Evolutionary conservation across 345 rosid species (phyloP), one percentile per base, ranked within the genome.

Genomic region (Corchorus capsularis): DNA sequence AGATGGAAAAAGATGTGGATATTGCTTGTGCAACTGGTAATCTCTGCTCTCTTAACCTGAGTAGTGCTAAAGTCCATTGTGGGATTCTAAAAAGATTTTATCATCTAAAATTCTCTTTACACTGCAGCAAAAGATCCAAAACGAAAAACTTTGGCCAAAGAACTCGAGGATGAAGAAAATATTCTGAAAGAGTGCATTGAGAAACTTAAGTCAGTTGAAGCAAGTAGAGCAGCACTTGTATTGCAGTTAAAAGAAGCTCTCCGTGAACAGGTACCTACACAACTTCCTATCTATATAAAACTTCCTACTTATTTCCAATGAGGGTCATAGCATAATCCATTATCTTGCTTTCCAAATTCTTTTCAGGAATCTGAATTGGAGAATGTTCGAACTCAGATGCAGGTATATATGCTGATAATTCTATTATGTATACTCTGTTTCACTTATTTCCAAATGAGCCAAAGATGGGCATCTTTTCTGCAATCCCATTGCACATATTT

Each of bases 341-440:
- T 79, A 19, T 47, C 69, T 60, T 70, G 16, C 60, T 66, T 46
- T 69, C 15, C 63, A 64, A 43, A 49, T 20, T 68, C 55, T 82
- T 69, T 63, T 65, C 80, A 95, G 97, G 97, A 92, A 85, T 93
- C 99, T 3, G 90, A 90, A 80, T 84, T 95, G 79, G 94, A 92
- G 85, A 85, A 91, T 79, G 85, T 95, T n/a, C 86, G 87, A 73
- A 88, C 97, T 53, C 98, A 93, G 86, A 89, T 82, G 80, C 97
- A 89, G 92, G 98, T 95, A 82, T 19, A 73, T 56, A 16, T 70
- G 34, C 13, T 59, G 54, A 22, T n/a, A 14, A 52, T 71, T 46
- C 46, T 16, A 37, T 62, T 53, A 41, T 54, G 12, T 15, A 41
- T 55, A 41, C 32, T 53, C 55, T 55, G 34, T 66, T 64, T 63